Conservation (phyloP, 2,329 filamentous ascomycete genomes). For the Neofusicoccum laricinum region DNA sequence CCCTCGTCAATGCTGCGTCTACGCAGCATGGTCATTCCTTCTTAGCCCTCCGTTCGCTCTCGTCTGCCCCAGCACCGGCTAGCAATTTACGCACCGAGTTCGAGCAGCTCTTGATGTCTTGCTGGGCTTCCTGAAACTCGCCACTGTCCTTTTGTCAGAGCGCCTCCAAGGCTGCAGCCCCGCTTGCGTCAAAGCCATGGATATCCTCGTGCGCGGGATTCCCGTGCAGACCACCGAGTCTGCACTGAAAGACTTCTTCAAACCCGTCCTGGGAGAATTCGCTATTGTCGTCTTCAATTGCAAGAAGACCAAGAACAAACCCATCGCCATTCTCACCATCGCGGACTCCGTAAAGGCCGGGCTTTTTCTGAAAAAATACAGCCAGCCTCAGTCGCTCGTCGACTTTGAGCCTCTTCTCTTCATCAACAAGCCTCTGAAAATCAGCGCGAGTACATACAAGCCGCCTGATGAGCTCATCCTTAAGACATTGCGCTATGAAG, state of each 20-base stretch:
- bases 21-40: not conserved
- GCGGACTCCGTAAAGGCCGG: conserved; percentile 38
- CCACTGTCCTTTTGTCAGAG: not conserved
- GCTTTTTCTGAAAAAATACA: conserved; percentile 42
- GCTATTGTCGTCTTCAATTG: conserved; percentile 43
- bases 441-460: conserved; percentile 23
- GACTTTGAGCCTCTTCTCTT: conserved; percentile 6
- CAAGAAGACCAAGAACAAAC: conserved; percentile 41
- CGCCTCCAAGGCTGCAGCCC: not conserved
- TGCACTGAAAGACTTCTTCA: conserved; percentile 41
- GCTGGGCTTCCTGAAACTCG: no score
- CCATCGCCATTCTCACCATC: conserved; percentile 47
- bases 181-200: conserved; percentile 35
- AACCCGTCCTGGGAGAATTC: conserved; percentile 35
- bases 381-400: conserved; percentile 22
- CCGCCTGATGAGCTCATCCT: conserved; percentile 25
- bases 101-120: not conserved
- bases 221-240: conserved; percentile 42
- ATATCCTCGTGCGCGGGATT: conserved; percentile 46
- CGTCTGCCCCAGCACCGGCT: not conserved
- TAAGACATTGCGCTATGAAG: conserved; percentile 25
- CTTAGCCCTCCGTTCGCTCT: not conserved
- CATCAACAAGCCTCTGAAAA: conserved; percentile 18
- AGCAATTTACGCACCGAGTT: not conserved
- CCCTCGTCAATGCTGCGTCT: not conserved